Conservation (phyloP, 2,329 filamentous ascomycete species). For the Helminthosporium solani region DNA sequence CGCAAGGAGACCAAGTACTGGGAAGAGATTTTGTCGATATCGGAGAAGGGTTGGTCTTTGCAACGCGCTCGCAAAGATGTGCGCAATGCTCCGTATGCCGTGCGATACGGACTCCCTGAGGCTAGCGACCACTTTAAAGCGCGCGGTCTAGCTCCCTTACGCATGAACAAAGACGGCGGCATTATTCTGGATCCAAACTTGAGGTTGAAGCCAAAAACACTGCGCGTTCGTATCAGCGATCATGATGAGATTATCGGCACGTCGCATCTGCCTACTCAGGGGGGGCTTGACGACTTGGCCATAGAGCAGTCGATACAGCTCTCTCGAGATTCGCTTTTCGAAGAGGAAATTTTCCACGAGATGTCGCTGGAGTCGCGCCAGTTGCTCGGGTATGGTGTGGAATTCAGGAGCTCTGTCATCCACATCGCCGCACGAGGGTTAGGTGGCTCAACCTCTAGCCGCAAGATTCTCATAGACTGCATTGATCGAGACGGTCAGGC, state of each 20-base stretch:
- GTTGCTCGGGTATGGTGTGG: constrained; percentile 70
- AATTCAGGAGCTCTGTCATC: constrained; percentile 54
- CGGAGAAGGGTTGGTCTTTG: constrained; percentile 82
- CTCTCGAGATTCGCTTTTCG: constrained; percentile 75
- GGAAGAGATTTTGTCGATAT: constrained; percentile 79
- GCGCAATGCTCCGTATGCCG: constrained; percentile 76
- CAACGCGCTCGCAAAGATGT: constrained; percentile 32
- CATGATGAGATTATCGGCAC: constrained; percentile 60
- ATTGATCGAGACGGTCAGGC: constrained; percentile 58
- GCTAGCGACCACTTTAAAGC: constrained; percentile 60
- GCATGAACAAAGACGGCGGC: constrained; percentile 70
- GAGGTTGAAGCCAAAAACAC: constrained; percentile 55
- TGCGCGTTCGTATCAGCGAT: constrained; percentile 67
- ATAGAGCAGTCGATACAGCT: constrained; percentile 70
- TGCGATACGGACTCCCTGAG: constrained; percentile 87
- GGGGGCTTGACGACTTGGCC: constrained; percentile 50
- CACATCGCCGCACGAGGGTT: constrained; percentile 27
- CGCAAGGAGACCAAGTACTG: constrained; percentile 82
- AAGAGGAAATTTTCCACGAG: constrained; percentile 89
- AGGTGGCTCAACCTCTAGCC: constrained; percentile 47
- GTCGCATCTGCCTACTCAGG: constrained; percentile 42
- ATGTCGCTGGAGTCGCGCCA: constrained; percentile 77
- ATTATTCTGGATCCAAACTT: constrained; percentile 71
- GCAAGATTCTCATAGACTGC: constrained; percentile 66
- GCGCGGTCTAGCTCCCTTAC: constrained; percentile 78